A percentile compares a stretch with the other conserved stretches of the same genome.
phyloP scores from a whole-genome alignment of 2,329 filamentous ascomycete genomes.

The Cercospora nicotianae region DNA sequence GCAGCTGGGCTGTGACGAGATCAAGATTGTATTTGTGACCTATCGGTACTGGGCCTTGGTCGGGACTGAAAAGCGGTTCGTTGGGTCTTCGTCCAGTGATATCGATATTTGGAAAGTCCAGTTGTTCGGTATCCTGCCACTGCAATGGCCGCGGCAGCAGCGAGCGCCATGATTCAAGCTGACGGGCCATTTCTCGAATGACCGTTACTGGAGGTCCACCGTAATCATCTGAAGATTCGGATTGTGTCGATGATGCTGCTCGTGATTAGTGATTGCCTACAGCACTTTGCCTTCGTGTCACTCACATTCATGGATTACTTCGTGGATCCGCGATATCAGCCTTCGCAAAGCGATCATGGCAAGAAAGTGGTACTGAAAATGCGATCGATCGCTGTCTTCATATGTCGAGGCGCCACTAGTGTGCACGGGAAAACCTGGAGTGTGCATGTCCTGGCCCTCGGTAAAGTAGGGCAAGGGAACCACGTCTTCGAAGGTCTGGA shows the following conservation, averaged over 20 bases:
- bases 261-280: slow-evolving; percentile 14
- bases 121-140: slow-evolving; percentile 57
- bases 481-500: slow-evolving; percentile 55
- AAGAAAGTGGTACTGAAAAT: slow-evolving; percentile 60
- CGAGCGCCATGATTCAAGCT: slow-evolving; percentile 60
- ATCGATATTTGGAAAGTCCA: slow-evolving; percentile 43
- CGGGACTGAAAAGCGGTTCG: slow-evolving; percentile 49
- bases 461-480: slow-evolving; percentile 58
- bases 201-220: slow-evolving; percentile 44
- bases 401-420: slow-evolving; percentile 38
- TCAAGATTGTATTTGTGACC: slow-evolving; percentile 57
- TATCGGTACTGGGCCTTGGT: slow-evolving; percentile 48
- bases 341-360: slow-evolving; percentile 60
- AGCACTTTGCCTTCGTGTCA: slow-evolving; percentile 11
- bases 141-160: slow-evolving; percentile 57
- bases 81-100: slow-evolving; percentile 31
- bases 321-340: slow-evolving; percentile 56
- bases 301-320: slow-evolving; percentile 55
- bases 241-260: slow-evolving; percentile 29
- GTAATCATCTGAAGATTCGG: slow-evolving; percentile 39
- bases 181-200: slow-evolving; percentile 54
- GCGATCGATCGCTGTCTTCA: slow-evolving; percentile 44
- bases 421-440: slow-evolving; percentile 22
- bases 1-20: slow-evolving; percentile 57
- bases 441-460: slow-evolving; percentile 43